Conservation (phyloP, 306 rosid species). For the Aeschynomene evenia region DNA sequence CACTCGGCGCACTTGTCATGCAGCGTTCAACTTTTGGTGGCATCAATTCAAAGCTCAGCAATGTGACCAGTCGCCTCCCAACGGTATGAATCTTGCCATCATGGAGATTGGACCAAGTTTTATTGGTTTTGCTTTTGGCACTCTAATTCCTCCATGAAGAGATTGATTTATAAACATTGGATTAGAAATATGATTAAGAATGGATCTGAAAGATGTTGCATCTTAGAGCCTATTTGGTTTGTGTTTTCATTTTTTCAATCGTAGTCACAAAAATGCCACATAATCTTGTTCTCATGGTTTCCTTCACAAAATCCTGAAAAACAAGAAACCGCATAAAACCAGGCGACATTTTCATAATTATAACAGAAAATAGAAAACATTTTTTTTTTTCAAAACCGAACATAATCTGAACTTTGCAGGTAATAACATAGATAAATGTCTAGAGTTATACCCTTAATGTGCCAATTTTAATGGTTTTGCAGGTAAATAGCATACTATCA, state of each 20-base stretch:
- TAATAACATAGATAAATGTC: neutral
- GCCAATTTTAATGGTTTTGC: constrained; percentile 34
- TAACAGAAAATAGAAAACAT: too few species aligned
- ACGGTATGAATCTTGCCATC: constrained; percentile 52
- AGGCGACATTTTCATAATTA: too few species aligned
- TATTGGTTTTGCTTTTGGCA: constrained; percentile 1
- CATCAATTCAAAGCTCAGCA: constrained; percentile 90
- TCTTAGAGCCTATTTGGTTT: neutral
- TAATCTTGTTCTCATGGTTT: too few species aligned
- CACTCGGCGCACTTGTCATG: constrained; percentile 80
- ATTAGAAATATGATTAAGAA: neutral
- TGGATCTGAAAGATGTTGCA: constrained; percentile 1
- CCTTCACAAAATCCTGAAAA: too few species aligned
- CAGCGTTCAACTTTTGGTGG: constrained; percentile 97
- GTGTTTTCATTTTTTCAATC: too few species aligned
- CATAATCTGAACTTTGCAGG: too few species aligned
- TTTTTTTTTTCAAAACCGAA: too few species aligned
- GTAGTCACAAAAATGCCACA: too few species aligned
- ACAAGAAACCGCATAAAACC: too few species aligned
- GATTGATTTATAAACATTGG: constrained; percentile 15
- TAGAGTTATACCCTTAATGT: constrained; percentile 12
- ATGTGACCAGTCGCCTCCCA: constrained; percentile 92
- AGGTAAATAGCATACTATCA: constrained; percentile 78
- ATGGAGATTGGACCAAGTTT: neutral
- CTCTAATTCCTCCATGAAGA: neutral